These are phyloP conservation scores for Trametes elegans DNA, from an alignment of 768 basidiomycete species.

Conservation along the genomic window DNA sequence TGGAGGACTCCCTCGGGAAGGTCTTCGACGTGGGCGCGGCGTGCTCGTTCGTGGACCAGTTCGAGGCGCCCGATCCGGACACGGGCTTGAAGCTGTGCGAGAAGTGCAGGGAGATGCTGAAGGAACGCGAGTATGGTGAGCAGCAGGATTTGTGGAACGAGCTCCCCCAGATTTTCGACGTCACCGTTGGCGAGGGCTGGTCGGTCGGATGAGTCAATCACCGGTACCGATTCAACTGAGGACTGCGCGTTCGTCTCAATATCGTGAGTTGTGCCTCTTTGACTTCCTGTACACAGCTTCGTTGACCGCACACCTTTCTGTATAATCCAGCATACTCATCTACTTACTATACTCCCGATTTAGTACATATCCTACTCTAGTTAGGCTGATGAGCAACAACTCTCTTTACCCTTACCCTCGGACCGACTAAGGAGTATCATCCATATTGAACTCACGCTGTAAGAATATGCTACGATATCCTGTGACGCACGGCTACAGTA, in stretches of 20 bases:
- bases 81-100: not conserved
- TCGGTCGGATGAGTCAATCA: no score
- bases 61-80: not conserved
- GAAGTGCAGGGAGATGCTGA: not conserved
- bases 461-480: not conserved
- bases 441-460: no score
- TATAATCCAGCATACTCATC: no score
- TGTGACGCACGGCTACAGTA: not conserved
- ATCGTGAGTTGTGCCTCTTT: not conserved
- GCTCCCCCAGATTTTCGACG: not conserved
- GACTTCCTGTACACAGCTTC: no score
- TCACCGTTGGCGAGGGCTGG: not conserved
- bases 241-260: not conserved
- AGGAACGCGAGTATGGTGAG: not conserved
- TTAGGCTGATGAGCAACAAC: no score
- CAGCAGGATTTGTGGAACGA: not conserved
- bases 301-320: no score
- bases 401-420: no score
- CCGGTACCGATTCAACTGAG: no score
- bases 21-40: not conserved
- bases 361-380: no score
- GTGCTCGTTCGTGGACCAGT: not conserved
- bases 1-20: not conserved
- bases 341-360: no score
- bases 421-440: no score